Percentiles rank a stretch among this genome's conserved stretches.
Conservation (phyloP, 2,329 filamentous ascomycete species). For the Ambrosiella xylebori region DNA sequence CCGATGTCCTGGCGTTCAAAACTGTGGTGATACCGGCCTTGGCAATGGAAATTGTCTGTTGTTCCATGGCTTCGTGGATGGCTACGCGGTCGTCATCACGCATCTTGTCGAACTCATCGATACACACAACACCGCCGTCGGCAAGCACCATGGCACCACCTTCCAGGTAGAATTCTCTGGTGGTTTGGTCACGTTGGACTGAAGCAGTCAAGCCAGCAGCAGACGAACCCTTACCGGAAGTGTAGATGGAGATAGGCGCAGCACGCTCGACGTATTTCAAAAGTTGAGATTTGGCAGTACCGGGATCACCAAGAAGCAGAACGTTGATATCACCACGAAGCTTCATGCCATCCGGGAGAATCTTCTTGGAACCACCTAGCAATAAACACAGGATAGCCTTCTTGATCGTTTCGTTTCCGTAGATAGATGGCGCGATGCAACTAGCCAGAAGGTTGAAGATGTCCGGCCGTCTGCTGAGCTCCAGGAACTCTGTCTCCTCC, state of each 20-base stretch:
- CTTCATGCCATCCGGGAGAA: conserved; percentile 93
- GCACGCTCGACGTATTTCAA: conserved; percentile 96
- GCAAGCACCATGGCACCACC: conserved; percentile 97
- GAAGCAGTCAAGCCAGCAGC: conserved; percentile 95
- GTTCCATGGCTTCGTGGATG: conserved; percentile 99
- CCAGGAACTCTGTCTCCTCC: conserved; percentile 88
- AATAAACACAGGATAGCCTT: conserved; percentile 90
- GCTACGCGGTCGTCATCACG: conserved; percentile 92
- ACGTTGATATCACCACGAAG: conserved; percentile 97
- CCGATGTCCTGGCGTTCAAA: conserved; percentile 85
- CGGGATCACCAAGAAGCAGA: conserved; percentile 84
- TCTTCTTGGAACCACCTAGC: conserved; percentile 92
- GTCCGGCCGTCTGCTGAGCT: conserved; percentile 78
- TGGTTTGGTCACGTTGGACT: conserved; percentile 80
- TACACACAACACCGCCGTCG: conserved; percentile 92
- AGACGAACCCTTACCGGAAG: conserved; percentile 93
- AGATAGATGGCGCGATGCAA: conserved; percentile 94
- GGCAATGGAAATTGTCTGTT: conserved; percentile 97
- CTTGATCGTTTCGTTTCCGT: conserved; percentile 90
- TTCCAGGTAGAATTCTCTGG: conserved; percentile 92
- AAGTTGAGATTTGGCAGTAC: conserved; percentile 93
- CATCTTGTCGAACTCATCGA: conserved; percentile 99
- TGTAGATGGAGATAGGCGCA: conserved; percentile 94
- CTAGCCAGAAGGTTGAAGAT: conserved; percentile 81
- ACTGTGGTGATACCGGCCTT: conserved; percentile 98